A percentile compares a stretch with the other conserved stretches of the same genome.
Evolutionary conservation across 768 basidiomycete species (phyloP).

Genomic region (Suillus paluster): DNA sequence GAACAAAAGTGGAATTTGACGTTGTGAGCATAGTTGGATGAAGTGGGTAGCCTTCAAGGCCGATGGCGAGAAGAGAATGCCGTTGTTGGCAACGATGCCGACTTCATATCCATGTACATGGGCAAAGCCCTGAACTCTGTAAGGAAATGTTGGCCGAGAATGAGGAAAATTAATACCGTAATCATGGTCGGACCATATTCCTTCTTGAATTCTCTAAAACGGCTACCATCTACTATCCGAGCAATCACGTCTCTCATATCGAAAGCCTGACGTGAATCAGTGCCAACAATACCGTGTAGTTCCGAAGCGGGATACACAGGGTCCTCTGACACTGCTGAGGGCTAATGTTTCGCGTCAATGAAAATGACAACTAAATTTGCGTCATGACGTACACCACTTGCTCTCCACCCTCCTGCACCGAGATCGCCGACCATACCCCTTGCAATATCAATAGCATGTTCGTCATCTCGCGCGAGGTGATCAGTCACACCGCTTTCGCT

Average conservation of each 20-base stretch:
- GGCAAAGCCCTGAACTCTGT: slow-evolving; percentile 70
- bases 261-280: slow-evolving; percentile 85
- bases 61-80: slow-evolving; percentile 92
- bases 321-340: slow-evolving; percentile 60
- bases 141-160: slow-evolving; percentile 10
- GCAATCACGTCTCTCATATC: slow-evolving; percentile 96
- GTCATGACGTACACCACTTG: slow-evolving; percentile 48
- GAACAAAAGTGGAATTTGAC: slow-evolving; percentile 88
- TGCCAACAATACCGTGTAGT: slow-evolving; percentile 89
- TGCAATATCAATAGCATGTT: slow-evolving; percentile 82
- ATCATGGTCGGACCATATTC: slow-evolving; percentile 92
- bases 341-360: slow-evolving; percentile 42
- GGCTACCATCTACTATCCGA: slow-evolving; percentile 88
- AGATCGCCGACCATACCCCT: slow-evolving; percentile 79
- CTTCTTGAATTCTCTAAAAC: slow-evolving; percentile 94
- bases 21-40: slow-evolving; percentile 91
- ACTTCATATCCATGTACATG: slow-evolving; percentile 88
- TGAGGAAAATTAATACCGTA: slow-evolving; percentile 53
- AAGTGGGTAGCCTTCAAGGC: slow-evolving; percentile 96
- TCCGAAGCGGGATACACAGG: slow-evolving; percentile 84
- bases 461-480: slow-evolving; percentile 83
- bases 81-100: slow-evolving; percentile 93
- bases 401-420: slow-evolving; percentile 60
- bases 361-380: slow-evolving; percentile 6
- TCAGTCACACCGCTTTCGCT: slow-evolving; percentile 91